Conservation (phyloP, 192 early-diverging fungal species). For the Phlyctochytrium planicorne region DNA sequence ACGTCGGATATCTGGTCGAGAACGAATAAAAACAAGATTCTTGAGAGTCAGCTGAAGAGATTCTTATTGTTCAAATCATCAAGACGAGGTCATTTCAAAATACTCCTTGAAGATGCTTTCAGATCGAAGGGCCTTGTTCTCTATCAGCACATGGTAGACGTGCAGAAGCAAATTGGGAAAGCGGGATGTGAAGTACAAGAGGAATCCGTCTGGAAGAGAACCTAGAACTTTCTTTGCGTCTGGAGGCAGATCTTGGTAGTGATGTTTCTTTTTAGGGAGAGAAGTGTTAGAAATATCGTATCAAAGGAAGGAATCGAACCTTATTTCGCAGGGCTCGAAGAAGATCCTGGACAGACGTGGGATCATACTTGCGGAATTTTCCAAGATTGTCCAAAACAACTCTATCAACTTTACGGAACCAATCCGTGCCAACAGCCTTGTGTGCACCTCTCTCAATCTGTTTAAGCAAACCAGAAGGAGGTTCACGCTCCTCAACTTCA, state of each 20-base stretch:
- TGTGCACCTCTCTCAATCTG: conserved; percentile 60
- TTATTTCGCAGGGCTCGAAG: conserved; percentile 91
- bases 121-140: conserved; percentile 24
- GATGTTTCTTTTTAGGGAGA: conserved; percentile 73
- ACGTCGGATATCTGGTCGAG: conserved; percentile 25
- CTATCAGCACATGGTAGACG: conserved; percentile 76
- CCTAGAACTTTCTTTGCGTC: conserved; percentile 77
- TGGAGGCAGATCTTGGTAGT: conserved; percentile 88
- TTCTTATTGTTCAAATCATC: no score
- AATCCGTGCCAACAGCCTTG: conserved; percentile 70
- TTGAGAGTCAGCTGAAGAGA: no score
- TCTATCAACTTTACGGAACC: conserved; percentile 73
- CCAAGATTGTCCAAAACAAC: conserved; percentile 76
- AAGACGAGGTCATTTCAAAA: no score
- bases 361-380: conserved; percentile 94
- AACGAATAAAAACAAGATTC: no score
- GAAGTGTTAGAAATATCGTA: neutral
- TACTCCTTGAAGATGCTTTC: conserved; percentile 36
- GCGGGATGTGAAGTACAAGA: conserved; percentile 85
- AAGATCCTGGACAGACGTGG: conserved; percentile 77
- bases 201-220: conserved; percentile 80
- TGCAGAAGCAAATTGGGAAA: conserved; percentile 89
- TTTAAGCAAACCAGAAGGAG: conserved; percentile 63
- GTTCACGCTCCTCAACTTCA: conserved; percentile 80
- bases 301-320: conserved; percentile 49